Evolutionary conservation across 2,329 filamentous ascomycete genomes (phyloP).

Genomic region (Penicillium sp.): DNA sequence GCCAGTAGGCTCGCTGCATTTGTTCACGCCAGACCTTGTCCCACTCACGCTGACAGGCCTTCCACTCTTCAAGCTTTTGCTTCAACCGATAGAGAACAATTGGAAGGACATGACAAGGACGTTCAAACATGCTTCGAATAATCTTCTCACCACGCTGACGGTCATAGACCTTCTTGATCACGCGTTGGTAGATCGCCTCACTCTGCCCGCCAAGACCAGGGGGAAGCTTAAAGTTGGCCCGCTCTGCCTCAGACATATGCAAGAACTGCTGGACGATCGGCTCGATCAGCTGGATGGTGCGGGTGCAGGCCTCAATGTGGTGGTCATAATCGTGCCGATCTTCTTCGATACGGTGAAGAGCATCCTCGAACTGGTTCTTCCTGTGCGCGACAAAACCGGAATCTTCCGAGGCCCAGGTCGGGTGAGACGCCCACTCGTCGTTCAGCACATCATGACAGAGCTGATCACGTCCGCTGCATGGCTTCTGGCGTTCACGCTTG

Average conservation of each 20-base stretch:
- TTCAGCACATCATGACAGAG: conserved; percentile 91
- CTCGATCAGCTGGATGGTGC: conserved; percentile 92
- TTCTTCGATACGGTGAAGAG: conserved; percentile 91
- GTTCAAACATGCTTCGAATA: conserved; percentile 75
- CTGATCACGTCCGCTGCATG: conserved; percentile 89
- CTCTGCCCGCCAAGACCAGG: conserved; percentile 83
- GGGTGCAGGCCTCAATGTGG: conserved; percentile 90
- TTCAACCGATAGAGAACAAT: conserved; percentile 84
- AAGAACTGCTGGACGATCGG: conserved; percentile 88
- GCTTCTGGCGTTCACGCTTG: conserved; percentile 81
- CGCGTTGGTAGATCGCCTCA: conserved; percentile 92
- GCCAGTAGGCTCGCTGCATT: conserved; percentile 90
- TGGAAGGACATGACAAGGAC: conserved; percentile 81
- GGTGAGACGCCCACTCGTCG: conserved; percentile 97
- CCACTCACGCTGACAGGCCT: conserved; percentile 94
- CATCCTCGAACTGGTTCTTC: conserved; percentile 93
- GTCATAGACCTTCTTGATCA: conserved; percentile 96
- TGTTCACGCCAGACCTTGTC: conserved; percentile 98
- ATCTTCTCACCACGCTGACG: conserved; percentile 76
- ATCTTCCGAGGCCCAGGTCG: conserved; percentile 97
- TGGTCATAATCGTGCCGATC: conserved; percentile 98
- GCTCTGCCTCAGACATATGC: conserved; percentile 67
- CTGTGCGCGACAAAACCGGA: conserved; percentile 95
- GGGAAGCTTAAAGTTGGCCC: conserved; percentile 70
- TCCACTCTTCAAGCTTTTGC: conserved; percentile 96